Evolutionary conservation across 1,284 basidiomycete species (phyloP).

Genomic region (Fomes fomentarius): DNA sequence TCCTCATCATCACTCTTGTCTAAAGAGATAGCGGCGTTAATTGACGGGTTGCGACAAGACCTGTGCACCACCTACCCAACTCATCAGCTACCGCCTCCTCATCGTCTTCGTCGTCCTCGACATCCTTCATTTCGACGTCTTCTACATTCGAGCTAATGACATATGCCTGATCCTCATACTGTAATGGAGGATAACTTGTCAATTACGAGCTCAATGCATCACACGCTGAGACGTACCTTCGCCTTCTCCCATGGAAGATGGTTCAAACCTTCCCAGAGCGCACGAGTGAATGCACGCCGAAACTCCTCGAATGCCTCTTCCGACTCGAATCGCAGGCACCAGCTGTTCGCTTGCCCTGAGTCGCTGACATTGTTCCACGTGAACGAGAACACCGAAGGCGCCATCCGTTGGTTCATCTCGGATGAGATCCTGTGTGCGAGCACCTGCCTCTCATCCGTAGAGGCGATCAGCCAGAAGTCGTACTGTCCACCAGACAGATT

Average conservation of each 20-base stretch:
- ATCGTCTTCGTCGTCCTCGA: constrained; percentile 74
- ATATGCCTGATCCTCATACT: constrained; percentile 81
- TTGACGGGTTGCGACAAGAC: background rate
- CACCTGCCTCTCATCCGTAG: constrained; percentile 50
- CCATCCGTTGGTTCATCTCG: constrained; percentile 81
- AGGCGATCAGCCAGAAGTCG: constrained; percentile 67
- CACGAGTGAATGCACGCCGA: constrained; percentile 69
- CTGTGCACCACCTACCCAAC: constrained; percentile 37
- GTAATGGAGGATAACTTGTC: constrained; percentile 20
- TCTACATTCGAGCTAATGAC: constrained; percentile 70
- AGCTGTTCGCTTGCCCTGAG: constrained; percentile 72
- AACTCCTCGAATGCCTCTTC: constrained; percentile 66
- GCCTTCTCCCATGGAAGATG: constrained; percentile 79
- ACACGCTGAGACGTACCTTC: constrained; percentile 55
- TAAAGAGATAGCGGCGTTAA: constrained; percentile 6
- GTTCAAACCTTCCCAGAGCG: constrained; percentile 86
- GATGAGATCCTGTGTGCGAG: constrained; percentile 65
- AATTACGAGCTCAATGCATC: background rate
- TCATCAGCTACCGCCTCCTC: constrained; percentile 75
- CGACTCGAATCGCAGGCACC: constrained; percentile 79
- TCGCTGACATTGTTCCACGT: constrained; percentile 83
- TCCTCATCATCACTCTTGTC: constrained; percentile 45
- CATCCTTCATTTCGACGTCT: constrained; percentile 88
- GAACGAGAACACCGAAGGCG: constrained; percentile 65
- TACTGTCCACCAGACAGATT: constrained; percentile 47